Percentiles rank a stretch among this genome's conserved stretches.
phyloP scores from a whole-genome alignment of 495 filamentous ascomycete species.

The Durotheca rogersii region DNA sequence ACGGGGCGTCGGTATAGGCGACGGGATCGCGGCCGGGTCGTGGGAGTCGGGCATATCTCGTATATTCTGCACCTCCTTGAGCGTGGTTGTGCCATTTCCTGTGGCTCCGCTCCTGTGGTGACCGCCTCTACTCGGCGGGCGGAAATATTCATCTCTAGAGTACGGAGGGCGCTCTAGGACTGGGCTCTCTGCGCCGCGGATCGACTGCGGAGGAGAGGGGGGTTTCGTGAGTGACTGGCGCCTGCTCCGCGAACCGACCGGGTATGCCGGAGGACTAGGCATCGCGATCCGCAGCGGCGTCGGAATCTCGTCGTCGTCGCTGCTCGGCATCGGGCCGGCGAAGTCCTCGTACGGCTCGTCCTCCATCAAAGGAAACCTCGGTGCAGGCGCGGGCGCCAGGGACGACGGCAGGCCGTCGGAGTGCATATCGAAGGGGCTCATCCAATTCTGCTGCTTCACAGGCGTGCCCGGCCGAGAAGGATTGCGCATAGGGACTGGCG shows the following conservation, averaged over 20 bases:
- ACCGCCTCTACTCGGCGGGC: slow-evolving; percentile 18
- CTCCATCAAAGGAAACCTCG: slow-evolving; percentile 39
- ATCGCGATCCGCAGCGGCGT: slow-evolving; percentile 35
- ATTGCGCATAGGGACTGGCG: slow-evolving; percentile 30
- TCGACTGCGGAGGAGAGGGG: slow-evolving; percentile 33
- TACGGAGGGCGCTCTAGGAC: slow-evolving; percentile 8
- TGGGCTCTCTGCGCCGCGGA: slow-evolving; percentile 8
- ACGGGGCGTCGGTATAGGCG: slow-evolving; percentile 30
- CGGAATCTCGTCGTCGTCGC: slow-evolving; percentile 36
- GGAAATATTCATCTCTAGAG: slow-evolving; percentile 6
- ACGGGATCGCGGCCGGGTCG: slow-evolving; percentile 30
- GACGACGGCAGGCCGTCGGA: slow-evolving; percentile 26
- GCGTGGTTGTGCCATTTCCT: background rate
- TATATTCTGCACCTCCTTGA: slow-evolving; percentile 23
- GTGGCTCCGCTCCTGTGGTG: slow-evolving; percentile 14
- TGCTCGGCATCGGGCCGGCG: slow-evolving; percentile 28
- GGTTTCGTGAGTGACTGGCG: slow-evolving; percentile 24
- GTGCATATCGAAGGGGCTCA: slow-evolving; percentile 45
- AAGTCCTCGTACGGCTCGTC: slow-evolving; percentile 31
- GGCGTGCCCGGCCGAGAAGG: slow-evolving; percentile 34
- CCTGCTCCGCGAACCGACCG: slow-evolving; percentile 2
- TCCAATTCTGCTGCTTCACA: slow-evolving; percentile 37
- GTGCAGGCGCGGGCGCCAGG: slow-evolving; percentile 13
- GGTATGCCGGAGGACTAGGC: slow-evolving; percentile 10
- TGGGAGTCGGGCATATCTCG: slow-evolving; percentile 17